Base-by-base conservation (phyloP, 768 basidiomycete species). In the Tricholoma hemisulphureum region DNA sequence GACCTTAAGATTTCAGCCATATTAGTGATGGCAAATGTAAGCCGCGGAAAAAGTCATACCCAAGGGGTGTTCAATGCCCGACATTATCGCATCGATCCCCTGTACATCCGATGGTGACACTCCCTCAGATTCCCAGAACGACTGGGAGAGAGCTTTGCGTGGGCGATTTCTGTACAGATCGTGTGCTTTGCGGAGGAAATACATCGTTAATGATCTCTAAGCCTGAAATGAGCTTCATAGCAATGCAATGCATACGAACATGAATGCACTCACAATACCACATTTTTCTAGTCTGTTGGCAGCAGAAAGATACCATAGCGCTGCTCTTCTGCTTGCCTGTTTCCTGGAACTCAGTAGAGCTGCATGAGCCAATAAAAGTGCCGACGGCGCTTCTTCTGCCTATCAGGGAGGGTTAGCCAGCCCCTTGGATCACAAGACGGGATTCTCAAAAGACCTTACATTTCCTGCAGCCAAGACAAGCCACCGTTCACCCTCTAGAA, bases 131-230 rank as follows among this genome's bases (percentile, higher is more conserved):
- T 86, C 84, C 86, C 88, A 91, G 68, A 92, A 93, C 7, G 87
- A 89, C 0, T 89, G 89, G 0, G 91, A 94, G 16, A 94, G 68
- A 18, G 71, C 73, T 65, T 89, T 90, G 18, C 69, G 64, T 0
- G 81, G 80, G 31, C 72, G 76, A 5, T 71, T 64, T 23, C 72
- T 76, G 68, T 85, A 91, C 31, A 91, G 72, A 31, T 81, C 82
- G 58, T 85, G 86, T 13, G 92, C 87, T 67, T 79, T 83, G 8
- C 85, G 84, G 28, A 94, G 77, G 64, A 93, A 89, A 67, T 89
- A 84, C 80, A 91, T 87, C 2, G 92, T 93, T 55, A 94, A 67
- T 0, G 90, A 86, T 89, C 91, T 94, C 91, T 94, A 61, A 41
- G 57, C 48, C 16, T 23, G 49, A 32, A 28, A 58, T 48, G 55